Evolutionary conservation across 2,329 filamentous ascomycete genomes (phyloP).

Genomic region (Neoscytalidium dimidiatum): DNA sequence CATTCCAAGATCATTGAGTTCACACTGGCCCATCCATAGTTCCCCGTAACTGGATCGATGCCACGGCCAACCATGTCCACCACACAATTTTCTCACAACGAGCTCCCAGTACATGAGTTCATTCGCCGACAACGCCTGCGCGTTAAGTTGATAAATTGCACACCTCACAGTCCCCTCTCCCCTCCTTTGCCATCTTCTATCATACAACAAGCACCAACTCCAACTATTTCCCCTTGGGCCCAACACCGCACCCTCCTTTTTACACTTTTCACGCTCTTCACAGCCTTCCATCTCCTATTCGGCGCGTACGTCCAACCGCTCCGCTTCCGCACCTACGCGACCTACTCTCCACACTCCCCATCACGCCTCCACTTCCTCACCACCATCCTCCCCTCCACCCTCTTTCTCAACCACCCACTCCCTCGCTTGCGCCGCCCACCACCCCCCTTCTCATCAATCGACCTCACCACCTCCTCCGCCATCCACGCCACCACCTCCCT

Average conservation of each 20-base stretch:
- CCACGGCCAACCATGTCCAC: not conserved
- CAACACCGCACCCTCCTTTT: not conserved
- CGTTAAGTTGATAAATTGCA: not conserved
- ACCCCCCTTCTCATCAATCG: not conserved
- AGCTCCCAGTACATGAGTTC: conserved; percentile 1
- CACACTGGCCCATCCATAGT: too few species aligned
- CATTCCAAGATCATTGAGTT: too few species aligned
- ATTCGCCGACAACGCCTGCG: conserved; percentile 6
- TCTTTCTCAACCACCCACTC: not conserved
- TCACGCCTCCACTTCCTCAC: not conserved
- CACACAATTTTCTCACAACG: not conserved
- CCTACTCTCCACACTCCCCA: not conserved
- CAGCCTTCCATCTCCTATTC: not conserved
- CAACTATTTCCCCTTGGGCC: not conserved
- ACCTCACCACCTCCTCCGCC: not conserved
- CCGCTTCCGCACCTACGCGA: not conserved
- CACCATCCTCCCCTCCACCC: not conserved
- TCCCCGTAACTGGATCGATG: too few species aligned
- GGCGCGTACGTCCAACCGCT: not conserved
- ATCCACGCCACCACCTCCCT: not conserved
- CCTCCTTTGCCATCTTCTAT: not conserved
- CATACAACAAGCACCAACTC: not conserved
- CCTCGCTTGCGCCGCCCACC: not conserved
- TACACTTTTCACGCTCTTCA: not conserved
- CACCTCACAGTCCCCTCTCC: not conserved